Percentiles rank a stretch among this genome's conserved stretches.
Evolutionary conservation across 2,329 filamentous ascomycete genomes (phyloP).

Genomic region (Thielaviopsis cerberus): DNA sequence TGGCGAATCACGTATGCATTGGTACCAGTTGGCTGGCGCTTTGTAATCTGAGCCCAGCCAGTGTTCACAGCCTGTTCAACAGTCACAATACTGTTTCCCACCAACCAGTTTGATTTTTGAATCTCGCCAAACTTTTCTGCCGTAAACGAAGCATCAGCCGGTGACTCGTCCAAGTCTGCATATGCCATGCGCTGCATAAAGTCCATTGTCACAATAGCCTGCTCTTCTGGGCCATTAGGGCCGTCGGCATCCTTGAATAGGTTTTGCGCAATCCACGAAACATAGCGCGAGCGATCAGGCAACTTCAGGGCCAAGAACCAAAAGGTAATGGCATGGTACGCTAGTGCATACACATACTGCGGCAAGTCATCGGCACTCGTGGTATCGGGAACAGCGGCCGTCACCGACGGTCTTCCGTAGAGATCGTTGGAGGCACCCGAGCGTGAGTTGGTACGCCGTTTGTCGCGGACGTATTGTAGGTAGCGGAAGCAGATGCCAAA

Average conservation of each 20-base stretch:
- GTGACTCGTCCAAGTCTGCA: conserved; percentile 66
- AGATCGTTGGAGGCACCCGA: conserved; percentile 17
- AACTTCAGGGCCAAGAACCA: conserved; percentile 89
- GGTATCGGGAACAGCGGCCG: conserved; percentile 12
- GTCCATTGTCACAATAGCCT: conserved; percentile 82
- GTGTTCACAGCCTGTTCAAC: conserved; percentile 50
- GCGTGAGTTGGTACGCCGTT: conserved; percentile 29
- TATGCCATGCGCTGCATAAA: conserved; percentile 83
- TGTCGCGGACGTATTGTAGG: conserved; percentile 68
- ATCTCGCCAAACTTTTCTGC: conserved; percentile 46
- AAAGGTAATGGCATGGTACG: conserved; percentile 88
- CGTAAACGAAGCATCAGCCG: conserved; percentile 46
- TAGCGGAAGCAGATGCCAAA: conserved; percentile 94
- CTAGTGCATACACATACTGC: conserved; percentile 82
- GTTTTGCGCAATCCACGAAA: conserved; percentile 77
- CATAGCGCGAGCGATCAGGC: conserved; percentile 63
- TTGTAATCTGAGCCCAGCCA: conserved; percentile 52
- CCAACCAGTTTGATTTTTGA: conserved; percentile 48
- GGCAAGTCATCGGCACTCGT: conserved; percentile 51
- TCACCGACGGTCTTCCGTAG: conserved; percentile 12
- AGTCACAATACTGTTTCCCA: conserved; percentile 56
- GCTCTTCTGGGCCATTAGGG: conserved; percentile 60
- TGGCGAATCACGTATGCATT: conserved; percentile 41
- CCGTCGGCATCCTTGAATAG: conserved; percentile 64
- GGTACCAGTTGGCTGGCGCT: conserved; percentile 51